These are phyloP conservation scores for Auxenochlorella pyrenoidosa DNA, from an alignment of 139 green algal genomes.

Conservation along the genomic window DNA sequence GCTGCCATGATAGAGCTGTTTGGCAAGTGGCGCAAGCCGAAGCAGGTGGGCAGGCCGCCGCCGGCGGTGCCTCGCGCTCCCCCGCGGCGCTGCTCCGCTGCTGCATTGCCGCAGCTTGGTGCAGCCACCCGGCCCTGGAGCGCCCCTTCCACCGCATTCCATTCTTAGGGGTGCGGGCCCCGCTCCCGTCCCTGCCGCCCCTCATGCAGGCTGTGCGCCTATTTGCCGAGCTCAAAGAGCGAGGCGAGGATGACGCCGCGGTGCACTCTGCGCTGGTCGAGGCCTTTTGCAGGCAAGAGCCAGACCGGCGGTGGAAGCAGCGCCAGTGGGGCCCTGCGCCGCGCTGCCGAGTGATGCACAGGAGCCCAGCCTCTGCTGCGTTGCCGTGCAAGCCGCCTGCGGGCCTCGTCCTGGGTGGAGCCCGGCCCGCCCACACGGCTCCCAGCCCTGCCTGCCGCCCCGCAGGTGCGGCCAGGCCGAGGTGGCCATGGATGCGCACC, in stretches of 20 bases:
- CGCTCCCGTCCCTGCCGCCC: not conserved
- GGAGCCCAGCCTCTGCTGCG: not conserved
- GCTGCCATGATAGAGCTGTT: conserved; percentile 73
- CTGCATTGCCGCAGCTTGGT: not conserved
- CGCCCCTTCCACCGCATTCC: too few species aligned
- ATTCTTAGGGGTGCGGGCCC: too few species aligned
- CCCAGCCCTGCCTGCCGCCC: not conserved
- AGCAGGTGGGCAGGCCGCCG: not conserved
- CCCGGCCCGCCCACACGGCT: too few species aligned
- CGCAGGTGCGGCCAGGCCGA: conserved; percentile 18
- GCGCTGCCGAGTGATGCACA: too few species aligned
- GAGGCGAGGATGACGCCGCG: conserved; percentile 40
- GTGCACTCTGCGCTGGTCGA: conserved; percentile 83
- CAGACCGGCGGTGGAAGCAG: not conserved
- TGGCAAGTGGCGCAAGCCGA: conserved; percentile 52
- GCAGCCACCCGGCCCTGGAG: too few species aligned
- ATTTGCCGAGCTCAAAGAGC: conserved; percentile 20
- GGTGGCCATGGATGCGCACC: conserved; percentile 31
- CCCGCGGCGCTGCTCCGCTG: not conserved
- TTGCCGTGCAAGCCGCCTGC: not conserved
- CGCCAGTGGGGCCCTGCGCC: not conserved
- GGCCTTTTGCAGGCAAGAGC: conserved; percentile 70
- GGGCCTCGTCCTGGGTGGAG: not conserved
- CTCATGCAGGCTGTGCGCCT: conserved; percentile 3
- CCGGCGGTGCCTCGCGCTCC: not conserved